phyloP scores from a whole-genome alignment of 2,329 filamentous ascomycete species.

The Pseudocercospora macadamiae region DNA sequence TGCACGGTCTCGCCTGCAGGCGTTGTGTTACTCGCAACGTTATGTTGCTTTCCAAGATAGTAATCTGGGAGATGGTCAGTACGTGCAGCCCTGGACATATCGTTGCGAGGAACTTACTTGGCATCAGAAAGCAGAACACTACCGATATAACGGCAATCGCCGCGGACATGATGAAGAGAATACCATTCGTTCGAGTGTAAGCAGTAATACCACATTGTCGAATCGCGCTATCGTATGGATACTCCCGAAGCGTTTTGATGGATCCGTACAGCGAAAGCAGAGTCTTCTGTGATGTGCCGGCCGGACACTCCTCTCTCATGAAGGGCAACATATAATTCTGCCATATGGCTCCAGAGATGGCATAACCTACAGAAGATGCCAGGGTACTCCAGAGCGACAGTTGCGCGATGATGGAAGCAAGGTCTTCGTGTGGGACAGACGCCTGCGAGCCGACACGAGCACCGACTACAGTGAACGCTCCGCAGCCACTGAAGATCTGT shows the following conservation, averaged over 20 bases:
- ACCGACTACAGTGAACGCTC: conserved; percentile 46
- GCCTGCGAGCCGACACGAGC: conserved; percentile 46
- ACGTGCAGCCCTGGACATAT: neutral
- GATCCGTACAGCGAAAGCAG: conserved; percentile 6
- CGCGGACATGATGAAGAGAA: conserved; percentile 4
- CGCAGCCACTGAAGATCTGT: conserved; percentile 44
- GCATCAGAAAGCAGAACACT: conserved; percentile 12
- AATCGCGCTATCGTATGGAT: conserved; percentile 2
- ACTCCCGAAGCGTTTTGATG: conserved; percentile 6
- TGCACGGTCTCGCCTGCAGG: neutral
- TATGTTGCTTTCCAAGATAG: conserved; percentile 17
- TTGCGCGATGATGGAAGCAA: conserved; percentile 45
- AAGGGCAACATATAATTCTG: conserved; percentile 6
- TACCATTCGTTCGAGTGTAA: conserved; percentile 10
- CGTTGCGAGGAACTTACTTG: neutral
- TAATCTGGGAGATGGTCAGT: neutral
- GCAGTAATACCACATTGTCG: conserved; percentile 8
- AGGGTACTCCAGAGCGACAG: conserved; percentile 47
- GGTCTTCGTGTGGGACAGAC: conserved; percentile 49
- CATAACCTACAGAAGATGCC: conserved; percentile 45
- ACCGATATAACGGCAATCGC: neutral
- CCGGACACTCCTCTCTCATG: conserved; percentile 13
- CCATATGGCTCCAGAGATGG: conserved; percentile 35
- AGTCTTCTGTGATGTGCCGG: neutral
- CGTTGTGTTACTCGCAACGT: conserved; percentile 6